phyloP scores from a whole-genome alignment of 2,329 filamentous ascomycete species.

The Escovopsis sp. region DNA sequence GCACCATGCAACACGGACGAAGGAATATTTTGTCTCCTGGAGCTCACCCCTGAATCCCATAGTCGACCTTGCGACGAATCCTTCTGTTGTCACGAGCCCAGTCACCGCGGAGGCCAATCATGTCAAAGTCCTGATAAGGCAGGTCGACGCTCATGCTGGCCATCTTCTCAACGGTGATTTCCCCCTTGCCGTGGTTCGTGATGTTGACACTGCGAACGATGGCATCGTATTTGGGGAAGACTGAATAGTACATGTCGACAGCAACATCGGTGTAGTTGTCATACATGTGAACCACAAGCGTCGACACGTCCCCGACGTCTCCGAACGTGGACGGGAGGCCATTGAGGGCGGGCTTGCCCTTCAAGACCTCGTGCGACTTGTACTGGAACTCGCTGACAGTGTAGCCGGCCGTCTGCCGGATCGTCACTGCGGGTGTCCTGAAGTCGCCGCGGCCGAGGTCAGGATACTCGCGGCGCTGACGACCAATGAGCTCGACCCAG shows the following conservation, averaged over 20 bases:
- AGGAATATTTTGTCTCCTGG: neutral
- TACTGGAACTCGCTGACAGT: constrained; percentile 46
- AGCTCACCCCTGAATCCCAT: constrained; percentile 37
- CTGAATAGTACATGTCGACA: constrained; percentile 46
- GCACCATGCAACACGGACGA: neutral
- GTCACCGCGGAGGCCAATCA: constrained; percentile 48
- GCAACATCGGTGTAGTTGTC: constrained; percentile 44
- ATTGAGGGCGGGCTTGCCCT: constrained; percentile 40
- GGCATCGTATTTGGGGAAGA: constrained; percentile 47
- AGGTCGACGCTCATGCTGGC: constrained; percentile 48
- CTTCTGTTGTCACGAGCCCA: constrained; percentile 46
- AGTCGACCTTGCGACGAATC: constrained; percentile 39
- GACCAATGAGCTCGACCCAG: constrained; percentile 37
- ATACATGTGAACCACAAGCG: constrained; percentile 40
- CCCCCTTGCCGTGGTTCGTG: constrained; percentile 39
- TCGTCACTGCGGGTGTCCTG: constrained; percentile 44
- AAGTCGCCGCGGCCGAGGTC: constrained; percentile 51
- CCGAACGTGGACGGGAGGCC: constrained; percentile 48
- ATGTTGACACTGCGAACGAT: constrained; percentile 46
- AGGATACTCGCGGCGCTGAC: constrained; percentile 45
- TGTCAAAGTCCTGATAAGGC: constrained; percentile 43
- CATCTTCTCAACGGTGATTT: constrained; percentile 39
- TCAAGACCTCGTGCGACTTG: constrained; percentile 36
- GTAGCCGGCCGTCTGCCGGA: constrained; percentile 42
- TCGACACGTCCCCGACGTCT: constrained; percentile 38